A percentile compares a stretch with the other conserved stretches of the same genome.
These are phyloP conservation scores for Artemisia argyi DNA, from an alignment of 129 eudicot species.

Conservation along the genomic window DNA sequence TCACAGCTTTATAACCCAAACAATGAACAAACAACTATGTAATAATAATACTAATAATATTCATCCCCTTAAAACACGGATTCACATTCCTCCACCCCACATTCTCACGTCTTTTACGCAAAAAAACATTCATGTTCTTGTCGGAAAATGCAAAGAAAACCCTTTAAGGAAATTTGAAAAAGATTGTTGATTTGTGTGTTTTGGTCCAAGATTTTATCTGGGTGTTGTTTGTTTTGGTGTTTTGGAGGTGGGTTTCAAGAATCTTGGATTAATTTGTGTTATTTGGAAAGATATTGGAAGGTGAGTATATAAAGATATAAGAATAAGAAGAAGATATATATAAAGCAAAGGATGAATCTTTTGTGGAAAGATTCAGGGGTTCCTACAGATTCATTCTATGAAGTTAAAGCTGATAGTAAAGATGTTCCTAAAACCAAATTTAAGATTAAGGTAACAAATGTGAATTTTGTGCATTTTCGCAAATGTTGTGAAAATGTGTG, in stretches of 20 bases:
- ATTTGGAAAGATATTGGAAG: background rate
- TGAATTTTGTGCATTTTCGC: no score
- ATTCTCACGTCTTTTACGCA: conserved; percentile 47
- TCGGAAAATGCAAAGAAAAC: no score
- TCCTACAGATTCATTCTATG: conserved; percentile 76
- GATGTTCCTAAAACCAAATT: conserved; percentile 93
- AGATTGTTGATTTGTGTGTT: conserved; percentile 25
- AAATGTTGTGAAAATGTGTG: no score
- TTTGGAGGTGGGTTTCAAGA: conserved; percentile 23
- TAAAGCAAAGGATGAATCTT: conserved; percentile 34
- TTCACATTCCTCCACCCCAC: conserved; percentile 41
- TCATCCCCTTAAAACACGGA: conserved; percentile 34
- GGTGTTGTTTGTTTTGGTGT: conserved; percentile 33
- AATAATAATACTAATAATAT: background rate
- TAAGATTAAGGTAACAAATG: conserved; percentile 61
- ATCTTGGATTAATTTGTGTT: conserved; percentile 4
- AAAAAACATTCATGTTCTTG: background rate
- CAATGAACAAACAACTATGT: background rate
- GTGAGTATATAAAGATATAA: background rate
- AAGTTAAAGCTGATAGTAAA: conserved; percentile 71
- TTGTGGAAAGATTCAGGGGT: conserved; percentile 77
- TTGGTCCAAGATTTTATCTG: conserved; percentile 31
- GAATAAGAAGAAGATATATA: background rate
- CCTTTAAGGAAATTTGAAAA: background rate
- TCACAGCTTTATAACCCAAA: conserved; percentile 16